Percentiles rank a stretch among this genome's conserved stretches.
phyloP scores from a whole-genome alignment of 1,284 basidiomycete species.

The Prillingera fragicola region DNA sequence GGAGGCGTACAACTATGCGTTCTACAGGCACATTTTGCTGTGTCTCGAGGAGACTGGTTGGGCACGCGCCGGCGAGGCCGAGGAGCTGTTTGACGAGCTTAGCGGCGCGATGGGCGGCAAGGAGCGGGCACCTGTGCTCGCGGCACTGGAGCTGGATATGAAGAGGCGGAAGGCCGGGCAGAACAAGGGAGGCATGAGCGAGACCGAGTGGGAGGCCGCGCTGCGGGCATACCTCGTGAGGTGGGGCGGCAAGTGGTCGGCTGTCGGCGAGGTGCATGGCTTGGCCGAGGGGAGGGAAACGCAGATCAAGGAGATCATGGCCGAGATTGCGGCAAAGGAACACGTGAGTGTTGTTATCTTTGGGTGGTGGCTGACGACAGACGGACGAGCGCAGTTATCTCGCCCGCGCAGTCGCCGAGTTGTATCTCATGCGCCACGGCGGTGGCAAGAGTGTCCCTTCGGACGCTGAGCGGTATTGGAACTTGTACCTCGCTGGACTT shows the following conservation, averaged over 20 bases:
- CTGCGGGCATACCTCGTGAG: constrained; percentile 30
- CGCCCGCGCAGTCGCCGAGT: constrained; percentile 23
- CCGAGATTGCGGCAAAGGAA: constrained; percentile 1
- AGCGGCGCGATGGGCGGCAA: constrained; percentile 20
- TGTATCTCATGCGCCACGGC: constrained; percentile 17
- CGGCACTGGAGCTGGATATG: constrained; percentile 25
- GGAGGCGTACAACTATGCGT: constrained; percentile 39
- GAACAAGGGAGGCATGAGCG: constrained; percentile 3
- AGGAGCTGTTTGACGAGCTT: constrained; percentile 16
- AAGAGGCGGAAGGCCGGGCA: constrained; percentile 1
- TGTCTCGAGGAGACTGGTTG: background rate
- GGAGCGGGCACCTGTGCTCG: constrained; percentile 34
- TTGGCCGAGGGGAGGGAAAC: constrained; percentile 8
- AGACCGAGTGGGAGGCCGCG: constrained; percentile 19
- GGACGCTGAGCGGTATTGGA: constrained; percentile 24
- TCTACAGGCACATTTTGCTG: constrained; percentile 29
- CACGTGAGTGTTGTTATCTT: constrained; percentile 16
- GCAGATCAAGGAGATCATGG: constrained; percentile 6
- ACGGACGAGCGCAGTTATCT: constrained; percentile 21
- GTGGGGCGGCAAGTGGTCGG: constrained; percentile 34
- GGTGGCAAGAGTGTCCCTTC: constrained; percentile 9
- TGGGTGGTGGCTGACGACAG: constrained; percentile 8
- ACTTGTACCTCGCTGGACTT: constrained; percentile 28
- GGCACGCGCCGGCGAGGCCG: constrained; percentile 2
- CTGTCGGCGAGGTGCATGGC: constrained; percentile 31